Base-by-base conservation (phyloP, 1,139 yeast species). In the Debaryomycetaceae sp. region DNA sequence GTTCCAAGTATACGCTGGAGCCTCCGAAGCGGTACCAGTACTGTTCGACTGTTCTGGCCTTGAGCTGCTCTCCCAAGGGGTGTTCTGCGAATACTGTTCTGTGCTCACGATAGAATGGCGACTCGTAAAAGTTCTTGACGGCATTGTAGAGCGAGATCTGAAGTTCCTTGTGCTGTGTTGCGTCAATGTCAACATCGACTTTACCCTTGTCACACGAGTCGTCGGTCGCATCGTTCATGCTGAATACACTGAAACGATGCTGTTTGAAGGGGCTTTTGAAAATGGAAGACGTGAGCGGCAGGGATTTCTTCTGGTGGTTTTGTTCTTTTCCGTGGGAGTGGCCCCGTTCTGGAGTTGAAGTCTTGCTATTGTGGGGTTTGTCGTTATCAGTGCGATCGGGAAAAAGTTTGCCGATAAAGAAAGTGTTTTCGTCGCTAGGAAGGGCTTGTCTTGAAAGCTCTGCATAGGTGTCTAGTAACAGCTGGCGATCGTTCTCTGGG, bases 11-110 rank as follows among this genome's bases (percentile, higher is more conserved):
- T 12, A 39, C 43, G 2, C 36, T 30, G 3, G 41, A 33, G 5
- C 43, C 43, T 1, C 40, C 37, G 29, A 39, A 25, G 13, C 32
- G 28, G 26, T 29, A 38, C 43, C 42, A 40, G 36, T 51, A 49
- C 4, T 37, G 29, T 5, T 32, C 30, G 7, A 50, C 28, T 2
- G 43, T 37, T 3, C 37, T 28, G 11, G 44, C 40, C 25, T 39
- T 32, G 4, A 51, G 23, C 30, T 49, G 53, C 16, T 37, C 32
- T 4, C 33, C 24, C 24, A 22, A 22, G 14, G 12, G 12, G n/a
- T 22, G 14, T 7, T 22, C 38, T 15, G 36, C 30, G 32, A 50
- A 49, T 29, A 39, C 47, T 2, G 38, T 37, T 18, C 30, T 25
- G 5, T 49, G 30, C 30, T 51, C 55, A 25, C 37, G 27, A 30